Base-by-base conservation (phyloP, 192 early-diverging fungal species). In the Rhizophagus prolifer region DNA sequence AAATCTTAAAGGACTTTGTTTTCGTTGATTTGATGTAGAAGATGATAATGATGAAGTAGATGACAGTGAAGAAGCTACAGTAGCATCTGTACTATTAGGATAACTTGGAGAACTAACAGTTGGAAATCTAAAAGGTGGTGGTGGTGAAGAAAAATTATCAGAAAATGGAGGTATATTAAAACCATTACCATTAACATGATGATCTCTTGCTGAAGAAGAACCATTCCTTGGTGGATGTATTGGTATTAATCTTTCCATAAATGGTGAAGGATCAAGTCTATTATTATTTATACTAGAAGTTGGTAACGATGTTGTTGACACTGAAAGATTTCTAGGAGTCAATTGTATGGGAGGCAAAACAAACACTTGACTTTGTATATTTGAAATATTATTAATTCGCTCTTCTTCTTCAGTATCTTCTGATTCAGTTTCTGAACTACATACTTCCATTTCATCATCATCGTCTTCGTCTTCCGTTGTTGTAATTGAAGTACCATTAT, bases 401-500 rank as follows among this genome's bases (percentile, higher is more conserved):
- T 59, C 13, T 36, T 72, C 54, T 30, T 72, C 71, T 72, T 72
- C 54, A 8, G 25, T 59, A 10, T 46, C 47, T 21, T 54, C 71
- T 10, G 71, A 72, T 31, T 72, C 71, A n/a, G 71, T 31, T 0
- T 72, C 44, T 9, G 71, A 72, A 54, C 21, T 54, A 34, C 71
- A 72, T 25, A 54, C 71, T 21, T 72, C 71, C 71, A 72, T 72
- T 54, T 36, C 64, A 21, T 66, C 64, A 31, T 72, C 71, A 34
- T 72, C 71, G 13, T 72, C 71, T 21, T 72, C 71, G 7, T 72
- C 71, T 21, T 72, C 71, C 16, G 31, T 44, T 59, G 19, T 28
- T 12, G 23, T 44, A 30, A 41, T 19, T n/a, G 46, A 50, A 71
- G 41, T 60, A 19, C 1, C 54, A 72, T 30, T 9, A 59, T 72